Evolutionary conservation across 768 basidiomycete genomes (phyloP).

Genomic region (Lentinula raphanica): DNA sequence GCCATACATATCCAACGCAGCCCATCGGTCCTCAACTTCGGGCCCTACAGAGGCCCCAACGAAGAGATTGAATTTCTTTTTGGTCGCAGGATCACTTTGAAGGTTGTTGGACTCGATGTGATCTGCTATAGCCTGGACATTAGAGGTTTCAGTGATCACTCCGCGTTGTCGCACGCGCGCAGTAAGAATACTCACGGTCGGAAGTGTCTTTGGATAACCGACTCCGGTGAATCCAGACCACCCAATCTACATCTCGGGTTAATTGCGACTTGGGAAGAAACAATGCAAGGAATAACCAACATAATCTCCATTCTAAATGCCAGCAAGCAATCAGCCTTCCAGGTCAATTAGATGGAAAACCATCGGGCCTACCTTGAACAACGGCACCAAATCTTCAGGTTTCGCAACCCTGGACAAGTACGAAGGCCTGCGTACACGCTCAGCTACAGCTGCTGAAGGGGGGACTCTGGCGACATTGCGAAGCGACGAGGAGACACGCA

Average conservation of each 20-base stretch:
- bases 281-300: constrained; percentile 20
- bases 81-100: constrained; percentile 35
- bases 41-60: constrained; percentile 44
- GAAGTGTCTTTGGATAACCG: constrained; percentile 42
- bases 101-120: constrained; percentile 38
- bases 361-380: constrained; percentile 30
- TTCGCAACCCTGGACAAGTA: constrained; percentile 30
- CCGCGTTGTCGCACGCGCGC: no score
- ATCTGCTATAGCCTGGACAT: constrained; percentile 38
- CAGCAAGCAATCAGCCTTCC: neutral
- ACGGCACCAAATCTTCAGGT: constrained; percentile 33
- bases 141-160: neutral
- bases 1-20: constrained; percentile 36
- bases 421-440: constrained; percentile 36
- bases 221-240: constrained; percentile 50
- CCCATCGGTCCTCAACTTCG: constrained; percentile 48
- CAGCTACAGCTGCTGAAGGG: constrained; percentile 32
- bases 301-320: constrained; percentile 38
- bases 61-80: constrained; percentile 44
- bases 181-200: constrained; percentile 28
- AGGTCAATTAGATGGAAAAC: neutral
- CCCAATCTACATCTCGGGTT: constrained; percentile 32
- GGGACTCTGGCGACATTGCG: constrained; percentile 20
- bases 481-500: constrained; percentile 25
- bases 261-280: neutral